These are phyloP conservation scores for Linderniella brevidens DNA, from an alignment of 257 asterid species.

Conservation along the genomic window DNA sequence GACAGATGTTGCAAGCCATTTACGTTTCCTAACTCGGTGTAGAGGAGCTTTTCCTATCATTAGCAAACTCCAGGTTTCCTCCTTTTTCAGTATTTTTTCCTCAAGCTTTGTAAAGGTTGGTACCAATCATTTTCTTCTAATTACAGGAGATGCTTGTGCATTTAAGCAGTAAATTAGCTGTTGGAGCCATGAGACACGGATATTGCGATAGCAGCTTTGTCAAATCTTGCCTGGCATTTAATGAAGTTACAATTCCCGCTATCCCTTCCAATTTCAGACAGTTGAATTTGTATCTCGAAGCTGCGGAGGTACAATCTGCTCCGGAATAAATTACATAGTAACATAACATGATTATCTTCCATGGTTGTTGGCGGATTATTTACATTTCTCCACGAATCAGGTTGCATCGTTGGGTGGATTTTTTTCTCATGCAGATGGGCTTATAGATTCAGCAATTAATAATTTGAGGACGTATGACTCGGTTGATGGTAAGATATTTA, in stretches of 20 bases:
- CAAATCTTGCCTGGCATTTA: constrained; percentile 67
- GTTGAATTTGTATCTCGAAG: constrained; percentile 64
- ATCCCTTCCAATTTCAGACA: constrained; percentile 36
- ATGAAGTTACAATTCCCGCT: constrained; percentile 79
- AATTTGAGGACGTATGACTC: constrained; percentile 36
- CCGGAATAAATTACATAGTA: neutral
- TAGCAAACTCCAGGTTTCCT: constrained; percentile 52
- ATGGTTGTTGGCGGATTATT: constrained; percentile 8
- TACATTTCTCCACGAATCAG: constrained; percentile 19
- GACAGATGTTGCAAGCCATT: constrained; percentile 37
- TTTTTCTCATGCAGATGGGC: constrained; percentile 54
- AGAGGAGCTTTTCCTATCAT: constrained; percentile 74
- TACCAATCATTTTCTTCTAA: constrained; percentile 1
- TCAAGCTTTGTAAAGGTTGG: too few relatives aligned
- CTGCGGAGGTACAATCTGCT: constrained; percentile 60
- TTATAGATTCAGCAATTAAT: constrained; percentile 42
- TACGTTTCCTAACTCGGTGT: constrained; percentile 59
- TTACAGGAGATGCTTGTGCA: constrained; percentile 71
- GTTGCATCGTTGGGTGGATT: constrained; percentile 63
- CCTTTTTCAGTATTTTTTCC: too few relatives aligned
- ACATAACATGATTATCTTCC: constrained; percentile 1
- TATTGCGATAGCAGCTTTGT: constrained; percentile 27
- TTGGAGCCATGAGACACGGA: constrained; percentile 43
- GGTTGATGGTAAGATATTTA: constrained; percentile 39
- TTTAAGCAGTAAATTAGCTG: constrained; percentile 58